Evolutionary conservation across 202 grass and related monocot species (phyloP), one percentile per base, ranked within the genome.

Genomic region (Carex arenaria): DNA sequence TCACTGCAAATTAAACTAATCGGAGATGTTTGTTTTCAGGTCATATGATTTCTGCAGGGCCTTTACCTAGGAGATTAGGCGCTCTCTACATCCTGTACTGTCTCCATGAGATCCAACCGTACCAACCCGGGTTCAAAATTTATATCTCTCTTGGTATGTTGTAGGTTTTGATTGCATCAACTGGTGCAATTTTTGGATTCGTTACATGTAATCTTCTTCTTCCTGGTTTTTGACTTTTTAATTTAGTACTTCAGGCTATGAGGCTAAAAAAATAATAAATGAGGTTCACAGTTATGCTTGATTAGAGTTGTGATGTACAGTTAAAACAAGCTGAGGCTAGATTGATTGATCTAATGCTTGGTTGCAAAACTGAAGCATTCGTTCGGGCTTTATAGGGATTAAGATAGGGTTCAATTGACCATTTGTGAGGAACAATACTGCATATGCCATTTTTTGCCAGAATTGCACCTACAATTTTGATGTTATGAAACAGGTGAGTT

Each of bases 71-170:
- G 66, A 90, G 87, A 86, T 87, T 95, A 70, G 87, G 92, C 86
- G 95, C 87, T 8, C 85, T 98, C 30, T 98, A 98, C 85, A 93
- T 89, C 67, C 92, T 98, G 42, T 95, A 98, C 53, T 98, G 91
- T 87, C 89, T 98, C 43, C 90, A 98, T 59, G 89, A 95, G 81
- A 90, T 82, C 57, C 92, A 98, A 87, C 95, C 95, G 12, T 98
- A 91, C 86, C 86, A 89, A 56, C 89, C 92, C 53, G 28, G 61
- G 64, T 95, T 93, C 78, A 95, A 93, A 80, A 98, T 98, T 83
- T 98, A 98, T 84, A 30, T 95, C 12, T 92, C 89, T 63, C 23
- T 87, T 18, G 76, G 89, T 90, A 85, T 61, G 79, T 9, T 80
- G 19, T 30, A 47, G 23, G 72, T 5, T 76, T 76, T 55, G 65